phyloP scores from a whole-genome alignment of 805 yeast genomes.

The Candida piceae region DNA sequence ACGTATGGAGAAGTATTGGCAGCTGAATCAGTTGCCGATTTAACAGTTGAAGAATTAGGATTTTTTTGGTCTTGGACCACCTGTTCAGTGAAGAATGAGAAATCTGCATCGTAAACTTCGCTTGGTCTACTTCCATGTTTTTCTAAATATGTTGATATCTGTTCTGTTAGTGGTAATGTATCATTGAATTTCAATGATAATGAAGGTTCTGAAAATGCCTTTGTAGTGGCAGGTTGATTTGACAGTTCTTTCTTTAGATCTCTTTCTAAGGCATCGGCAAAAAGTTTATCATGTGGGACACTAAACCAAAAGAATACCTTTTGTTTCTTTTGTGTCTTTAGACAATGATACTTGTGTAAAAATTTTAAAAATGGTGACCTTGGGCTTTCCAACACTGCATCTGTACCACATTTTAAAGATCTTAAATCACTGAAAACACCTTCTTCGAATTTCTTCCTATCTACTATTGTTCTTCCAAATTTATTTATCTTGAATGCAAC shows the following conservation, averaged over 20 bases:
- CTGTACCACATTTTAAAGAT: constrained; percentile 76
- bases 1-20: no score
- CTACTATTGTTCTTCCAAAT: constrained; percentile 79
- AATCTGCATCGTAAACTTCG: constrained; percentile 14
- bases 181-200: constrained; percentile 66
- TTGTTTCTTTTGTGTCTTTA: constrained; percentile 93
- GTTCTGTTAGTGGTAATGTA: constrained; percentile 45
- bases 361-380: constrained; percentile 80
- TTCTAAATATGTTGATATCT: constrained; percentile 33
- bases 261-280: constrained; percentile 90
- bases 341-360: constrained; percentile 77
- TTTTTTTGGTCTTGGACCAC: constrained; percentile 5
- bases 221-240: constrained; percentile 64
- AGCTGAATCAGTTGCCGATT: background rate
- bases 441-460: constrained; percentile 93
- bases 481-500: constrained; percentile 83
- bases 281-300: constrained; percentile 88
- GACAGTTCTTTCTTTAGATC: constrained; percentile 75
- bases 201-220: constrained; percentile 73
- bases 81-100: constrained; percentile 7
- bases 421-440: constrained; percentile 91
- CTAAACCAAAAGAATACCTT: constrained; percentile 96
- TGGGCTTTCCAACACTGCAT: constrained; percentile 85
- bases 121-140: constrained; percentile 9
- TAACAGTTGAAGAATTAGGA: background rate